These are phyloP conservation scores for Penicillium antarcticum DNA, from an alignment of 495 filamentous ascomycete genomes.

Conservation along the genomic window DNA sequence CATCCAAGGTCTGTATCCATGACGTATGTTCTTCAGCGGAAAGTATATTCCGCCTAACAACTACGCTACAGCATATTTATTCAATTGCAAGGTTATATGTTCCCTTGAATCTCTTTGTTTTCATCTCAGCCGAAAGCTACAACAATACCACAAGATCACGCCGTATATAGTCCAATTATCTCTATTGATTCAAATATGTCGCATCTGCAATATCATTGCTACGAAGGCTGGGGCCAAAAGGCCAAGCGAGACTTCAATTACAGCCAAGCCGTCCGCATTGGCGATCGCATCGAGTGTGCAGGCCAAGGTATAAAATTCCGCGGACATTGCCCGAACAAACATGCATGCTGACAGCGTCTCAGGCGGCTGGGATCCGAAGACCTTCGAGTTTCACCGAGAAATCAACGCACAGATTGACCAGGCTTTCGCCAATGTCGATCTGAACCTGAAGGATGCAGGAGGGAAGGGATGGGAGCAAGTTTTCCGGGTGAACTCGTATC, in stretches of 20 bases:
- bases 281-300: constrained; percentile 48
- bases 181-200: constrained; percentile 29
- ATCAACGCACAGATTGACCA: constrained; percentile 49
- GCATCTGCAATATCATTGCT: constrained; percentile 40
- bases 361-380: constrained; percentile 52
- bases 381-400: constrained; percentile 30
- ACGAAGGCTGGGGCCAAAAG: constrained; percentile 38
- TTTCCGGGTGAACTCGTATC: constrained; percentile 48
- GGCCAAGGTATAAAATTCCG: constrained; percentile 46
- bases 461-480: constrained; percentile 59
- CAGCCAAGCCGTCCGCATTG: constrained; percentile 53
- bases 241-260: constrained; percentile 38
- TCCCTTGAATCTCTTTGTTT: no score
- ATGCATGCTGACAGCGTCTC: background rate
- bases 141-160: no score
- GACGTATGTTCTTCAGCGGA: no score
- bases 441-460: constrained; percentile 44
- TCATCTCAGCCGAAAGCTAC: no score
- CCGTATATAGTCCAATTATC: background rate
- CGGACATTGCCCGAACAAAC: background rate
- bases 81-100: no score
- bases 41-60: no score
- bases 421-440: constrained; percentile 53
- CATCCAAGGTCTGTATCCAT: no score
- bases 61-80: no score